Conservation (phyloP, 2,329 filamentous ascomycete species). For the Nothomitra cinnamomea region DNA sequence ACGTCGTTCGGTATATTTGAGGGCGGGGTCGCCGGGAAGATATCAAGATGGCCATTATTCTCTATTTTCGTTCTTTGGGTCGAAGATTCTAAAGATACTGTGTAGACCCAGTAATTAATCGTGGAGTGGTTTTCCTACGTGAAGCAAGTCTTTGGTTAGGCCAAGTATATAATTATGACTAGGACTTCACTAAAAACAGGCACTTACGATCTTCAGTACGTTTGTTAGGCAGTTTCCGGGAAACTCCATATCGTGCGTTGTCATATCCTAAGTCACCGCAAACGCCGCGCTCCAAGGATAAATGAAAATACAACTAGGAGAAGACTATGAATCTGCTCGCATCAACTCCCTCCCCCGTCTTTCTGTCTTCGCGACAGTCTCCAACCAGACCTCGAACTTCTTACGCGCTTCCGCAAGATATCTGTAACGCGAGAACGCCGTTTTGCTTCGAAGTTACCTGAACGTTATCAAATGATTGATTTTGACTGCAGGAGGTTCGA, state of each 20-base stretch:
- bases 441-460: neutral
- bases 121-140: conserved; percentile 1
- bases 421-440: neutral
- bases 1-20: neutral
- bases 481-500: neutral
- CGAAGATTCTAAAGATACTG: neutral
- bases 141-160: neutral
- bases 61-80: neutral
- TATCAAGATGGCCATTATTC: neutral
- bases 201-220: conserved; percentile 6
- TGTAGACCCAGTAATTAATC: conserved; percentile 4
- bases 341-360: neutral
- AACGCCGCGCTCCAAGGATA: neutral
- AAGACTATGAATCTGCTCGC: neutral
- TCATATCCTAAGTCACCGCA: neutral
- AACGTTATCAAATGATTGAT: neutral
- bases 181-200: no score
- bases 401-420: neutral
- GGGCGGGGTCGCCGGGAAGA: neutral
- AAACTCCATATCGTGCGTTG: conserved; percentile 6
- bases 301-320: conserved; percentile 1
- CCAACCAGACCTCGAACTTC: neutral
- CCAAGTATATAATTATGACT: neutral
- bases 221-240: conserved; percentile 5
- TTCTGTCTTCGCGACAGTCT: neutral